Percentiles rank a stretch among this genome's conserved stretches.
Conservation (phyloP, 441 rosid species). For the Populus tomentosa region DNA sequence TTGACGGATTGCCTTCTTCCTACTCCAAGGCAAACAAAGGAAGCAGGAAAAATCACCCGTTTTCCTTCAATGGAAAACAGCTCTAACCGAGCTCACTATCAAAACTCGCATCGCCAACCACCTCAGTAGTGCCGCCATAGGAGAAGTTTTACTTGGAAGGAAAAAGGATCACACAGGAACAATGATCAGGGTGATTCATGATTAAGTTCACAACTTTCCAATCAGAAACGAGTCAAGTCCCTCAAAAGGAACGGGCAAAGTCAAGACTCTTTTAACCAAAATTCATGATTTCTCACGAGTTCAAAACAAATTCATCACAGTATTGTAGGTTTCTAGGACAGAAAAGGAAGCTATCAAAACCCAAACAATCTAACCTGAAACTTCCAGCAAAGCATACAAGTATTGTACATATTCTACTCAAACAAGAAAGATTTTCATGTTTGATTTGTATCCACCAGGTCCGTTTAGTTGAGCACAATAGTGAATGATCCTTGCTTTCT, state of each 20-base stretch:
- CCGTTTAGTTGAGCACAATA: slow-evolving; percentile 15
- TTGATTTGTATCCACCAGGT: slow-evolving; percentile 6
- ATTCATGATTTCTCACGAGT: background rate
- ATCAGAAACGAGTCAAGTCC: background rate
- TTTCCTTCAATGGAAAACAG: background rate
- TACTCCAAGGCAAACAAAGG: background rate
- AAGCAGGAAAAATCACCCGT: background rate
- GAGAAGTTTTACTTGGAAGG: background rate
- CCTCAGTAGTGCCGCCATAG: background rate
- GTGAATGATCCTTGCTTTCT: background rate
- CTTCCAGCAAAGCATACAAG: slow-evolving; percentile 6
- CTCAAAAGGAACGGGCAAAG: background rate
- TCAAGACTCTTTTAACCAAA: slow-evolving; percentile 7
- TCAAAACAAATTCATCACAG: background rate
- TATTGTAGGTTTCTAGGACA: background rate
- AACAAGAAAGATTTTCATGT: slow-evolving; percentile 6
- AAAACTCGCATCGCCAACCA: no score
- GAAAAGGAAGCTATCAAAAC: background rate
- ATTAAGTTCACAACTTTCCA: background rate
- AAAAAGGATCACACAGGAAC: background rate
- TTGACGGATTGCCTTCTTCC: background rate
- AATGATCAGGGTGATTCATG: background rate
- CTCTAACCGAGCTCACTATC: background rate
- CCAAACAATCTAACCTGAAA: background rate
- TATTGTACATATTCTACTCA: slow-evolving; percentile 18